Evolutionary conservation across 371 early-diverging fungal genomes (phyloP).

Genomic region (Dinochytrium kinnereticum): DNA sequence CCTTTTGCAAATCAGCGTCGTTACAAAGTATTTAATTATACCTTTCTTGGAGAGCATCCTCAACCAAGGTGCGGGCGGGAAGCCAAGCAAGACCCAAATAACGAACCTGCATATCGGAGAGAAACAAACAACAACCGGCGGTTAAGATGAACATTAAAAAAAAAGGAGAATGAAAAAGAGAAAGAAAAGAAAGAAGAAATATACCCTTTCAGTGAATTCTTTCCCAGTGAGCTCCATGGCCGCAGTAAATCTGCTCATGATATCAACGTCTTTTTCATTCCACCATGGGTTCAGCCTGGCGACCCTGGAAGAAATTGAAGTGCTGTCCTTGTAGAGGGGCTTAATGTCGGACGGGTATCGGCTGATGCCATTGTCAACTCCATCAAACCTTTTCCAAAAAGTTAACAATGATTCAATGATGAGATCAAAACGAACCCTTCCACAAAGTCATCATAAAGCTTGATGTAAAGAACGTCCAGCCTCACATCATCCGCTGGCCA

Average conservation of each 20-base stretch:
- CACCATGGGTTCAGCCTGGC: slow-evolving; percentile 90
- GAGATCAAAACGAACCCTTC: slow-evolving; percentile 22
- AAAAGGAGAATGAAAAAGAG: too few relatives aligned
- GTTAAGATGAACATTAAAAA: too few relatives aligned
- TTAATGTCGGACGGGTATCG: slow-evolving; percentile 79
- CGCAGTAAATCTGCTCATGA: slow-evolving; percentile 42
- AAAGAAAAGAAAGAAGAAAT: too few relatives aligned
- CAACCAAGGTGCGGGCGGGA: slow-evolving; percentile 87
- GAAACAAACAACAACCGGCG: too few relatives aligned
- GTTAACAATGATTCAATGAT: background rate
- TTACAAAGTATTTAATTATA: background rate
- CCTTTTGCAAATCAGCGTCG: slow-evolving; percentile 24
- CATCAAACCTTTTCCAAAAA: slow-evolving; percentile 41
- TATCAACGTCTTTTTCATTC: slow-evolving; percentile 82
- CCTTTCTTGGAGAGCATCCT: slow-evolving; percentile 40
- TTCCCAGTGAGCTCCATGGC: slow-evolving; percentile 75
- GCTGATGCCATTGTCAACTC: slow-evolving; percentile 91
- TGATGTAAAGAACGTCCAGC: slow-evolving; percentile 68
- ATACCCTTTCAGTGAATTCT: slow-evolving; percentile 67
- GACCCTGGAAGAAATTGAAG: slow-evolving; percentile 80
- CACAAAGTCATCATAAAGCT: slow-evolving; percentile 75
- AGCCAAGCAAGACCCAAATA: slow-evolving; percentile 81
- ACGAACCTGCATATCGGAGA: slow-evolving; percentile 43
- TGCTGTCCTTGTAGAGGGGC: slow-evolving; percentile 82
- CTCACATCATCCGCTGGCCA: slow-evolving; percentile 36